phyloP scores from a whole-genome alignment of 306 rosid species.

The Sesbania bispinosa region DNA sequence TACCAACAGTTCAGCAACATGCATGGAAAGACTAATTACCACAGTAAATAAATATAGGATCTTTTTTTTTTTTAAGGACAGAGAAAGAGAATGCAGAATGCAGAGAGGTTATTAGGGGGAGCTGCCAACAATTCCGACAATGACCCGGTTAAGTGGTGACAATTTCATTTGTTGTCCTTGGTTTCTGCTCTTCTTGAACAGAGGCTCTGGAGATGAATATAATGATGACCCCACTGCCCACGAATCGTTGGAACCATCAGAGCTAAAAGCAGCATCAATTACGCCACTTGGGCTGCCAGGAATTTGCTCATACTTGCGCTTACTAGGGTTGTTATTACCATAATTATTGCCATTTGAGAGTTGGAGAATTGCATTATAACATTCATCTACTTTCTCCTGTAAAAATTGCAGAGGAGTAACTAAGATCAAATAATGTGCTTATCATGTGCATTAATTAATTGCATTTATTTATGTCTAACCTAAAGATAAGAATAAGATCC shows the following conservation, averaged over 20 bases:
- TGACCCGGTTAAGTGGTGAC: slow-evolving; percentile 49
- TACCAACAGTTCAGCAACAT: slow-evolving; percentile 17
- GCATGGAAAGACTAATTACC: slow-evolving; percentile 27
- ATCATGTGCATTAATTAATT: slow-evolving; percentile 14
- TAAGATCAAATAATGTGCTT: background rate
- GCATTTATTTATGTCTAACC: too few relatives aligned
- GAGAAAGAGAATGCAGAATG: background rate
- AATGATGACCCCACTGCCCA: slow-evolving; percentile 64
- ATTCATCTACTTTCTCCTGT: slow-evolving; percentile 83
- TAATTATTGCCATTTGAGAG: slow-evolving; percentile 24
- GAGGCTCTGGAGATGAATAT: slow-evolving; percentile 42
- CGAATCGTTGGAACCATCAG: slow-evolving; percentile 77
- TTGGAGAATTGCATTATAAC: slow-evolving; percentile 50
- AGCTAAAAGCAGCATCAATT: slow-evolving; percentile 61
- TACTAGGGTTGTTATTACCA: slow-evolving; percentile 21
- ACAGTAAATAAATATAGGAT: slow-evolving; percentile 14
- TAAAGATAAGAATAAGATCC: too few relatives aligned
- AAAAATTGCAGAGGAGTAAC: background rate
- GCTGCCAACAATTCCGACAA: slow-evolving; percentile 53
- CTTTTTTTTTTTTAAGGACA: slow-evolving; percentile 14
- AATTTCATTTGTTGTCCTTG: slow-evolving; percentile 51
- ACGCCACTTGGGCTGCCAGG: slow-evolving; percentile 83
- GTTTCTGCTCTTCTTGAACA: slow-evolving; percentile 64
- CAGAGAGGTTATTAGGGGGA: slow-evolving; percentile 37
- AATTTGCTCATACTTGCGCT: slow-evolving; percentile 54